Base-by-base conservation (phyloP, 257 asterid genomes). In the Plantago major region DNA sequence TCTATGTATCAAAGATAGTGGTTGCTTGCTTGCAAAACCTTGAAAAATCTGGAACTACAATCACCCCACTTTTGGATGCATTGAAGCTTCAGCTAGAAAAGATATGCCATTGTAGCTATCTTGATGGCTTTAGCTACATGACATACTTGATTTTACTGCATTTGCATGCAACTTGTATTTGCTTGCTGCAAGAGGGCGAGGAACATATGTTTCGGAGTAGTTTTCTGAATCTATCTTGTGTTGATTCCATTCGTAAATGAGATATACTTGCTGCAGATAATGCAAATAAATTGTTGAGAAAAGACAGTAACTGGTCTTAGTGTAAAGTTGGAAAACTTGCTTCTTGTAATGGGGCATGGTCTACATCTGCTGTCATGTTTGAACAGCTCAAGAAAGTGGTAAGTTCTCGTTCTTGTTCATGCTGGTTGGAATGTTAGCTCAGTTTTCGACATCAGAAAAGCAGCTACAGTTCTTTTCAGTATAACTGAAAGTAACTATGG, bases 341-440 rank as follows among this genome's bases (percentile, higher is more conserved):
- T 13, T 85, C 82, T 48, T 81, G 86, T 67, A 87, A 72, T 40
- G 99, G 99, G 68, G 86, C 89, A 45, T 93, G 97, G 97, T 73
- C 79, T 40, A 75, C 84, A 0, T 84, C 95, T 76, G 73, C 85
- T 55, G 81, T 76, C 73, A 68, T 93, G 67, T 93, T 89, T 67
- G 88, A 80, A 77, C 78, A 79, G 59, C 85, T 89, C 59, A 65
- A 45, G 26, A 42, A 63, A 9, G 67, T 52, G 55, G 95, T 74
- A 73, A 67, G 72, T 58, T 82, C 99, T 55, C 67, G 73, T 72
- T 68, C 77, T 44, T 83, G 67, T 72, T 63, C 68, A 46, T 55
- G 67, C 67, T 93, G 99, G 99, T 71, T 93, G 64, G 79, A 85
- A 65, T 81, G 82, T 72, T 89, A 80, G 64, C 79, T 60, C 76